phyloP scores from a whole-genome alignment of 179 eudicot species.

The Beta corolliflora region DNA sequence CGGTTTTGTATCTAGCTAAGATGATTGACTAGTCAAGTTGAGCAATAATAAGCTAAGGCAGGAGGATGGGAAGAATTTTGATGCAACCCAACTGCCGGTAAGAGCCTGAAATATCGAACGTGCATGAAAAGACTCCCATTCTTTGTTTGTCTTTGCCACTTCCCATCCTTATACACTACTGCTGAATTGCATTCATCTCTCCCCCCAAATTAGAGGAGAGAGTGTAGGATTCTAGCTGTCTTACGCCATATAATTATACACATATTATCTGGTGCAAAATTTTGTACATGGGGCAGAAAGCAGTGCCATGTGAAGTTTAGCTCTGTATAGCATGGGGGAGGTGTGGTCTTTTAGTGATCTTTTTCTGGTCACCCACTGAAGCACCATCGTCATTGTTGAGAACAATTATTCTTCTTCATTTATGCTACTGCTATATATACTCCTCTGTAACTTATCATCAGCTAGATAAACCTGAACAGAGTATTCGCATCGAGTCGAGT shows the following conservation, averaged over 20 bases:
- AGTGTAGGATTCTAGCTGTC: constrained; percentile 24
- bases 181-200: neutral
- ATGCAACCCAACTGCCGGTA: constrained; percentile 35
- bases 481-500: constrained; percentile 11
- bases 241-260: constrained; percentile 16
- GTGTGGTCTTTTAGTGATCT: constrained; percentile 19
- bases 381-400: neutral
- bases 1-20: constrained; percentile 3
- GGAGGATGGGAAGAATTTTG: constrained; percentile 27
- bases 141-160: constrained; percentile 11
- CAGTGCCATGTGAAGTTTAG: constrained; percentile 37
- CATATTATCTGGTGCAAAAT: neutral
- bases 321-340: constrained; percentile 34
- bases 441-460: neutral
- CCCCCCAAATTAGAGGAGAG: neutral
- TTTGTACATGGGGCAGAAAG: constrained; percentile 23
- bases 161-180: neutral
- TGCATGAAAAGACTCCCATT: constrained; percentile 24
- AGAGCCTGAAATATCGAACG: constrained; percentile 25
- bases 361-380: constrained; percentile 23
- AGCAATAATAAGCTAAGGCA: constrained; percentile 7
- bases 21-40: constrained; percentile 23
- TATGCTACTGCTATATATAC: constrained; percentile 11
- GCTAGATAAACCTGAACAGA: neutral
- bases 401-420: constrained; percentile 9